Evolutionary conservation across 768 basidiomycete genomes (phyloP).

Genomic region (Cubamyces lactineus): DNA sequence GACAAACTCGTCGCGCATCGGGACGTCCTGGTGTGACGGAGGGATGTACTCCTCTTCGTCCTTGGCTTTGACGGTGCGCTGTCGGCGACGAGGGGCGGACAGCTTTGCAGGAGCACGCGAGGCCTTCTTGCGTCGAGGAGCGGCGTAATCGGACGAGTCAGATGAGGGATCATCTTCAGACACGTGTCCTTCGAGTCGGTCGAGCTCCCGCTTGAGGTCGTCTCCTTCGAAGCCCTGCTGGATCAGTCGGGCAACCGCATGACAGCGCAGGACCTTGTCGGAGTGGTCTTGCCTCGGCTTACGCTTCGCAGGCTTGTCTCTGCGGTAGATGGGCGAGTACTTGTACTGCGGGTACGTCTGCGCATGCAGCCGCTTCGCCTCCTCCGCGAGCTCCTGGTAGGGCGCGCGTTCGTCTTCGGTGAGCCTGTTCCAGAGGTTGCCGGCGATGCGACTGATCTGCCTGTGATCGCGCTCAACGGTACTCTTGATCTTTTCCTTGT

Average conservation of each 20-base stretch:
- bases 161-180: not conserved
- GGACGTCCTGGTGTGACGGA: not conserved
- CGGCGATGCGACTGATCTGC: conserved; percentile 71
- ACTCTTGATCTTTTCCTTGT: conserved; percentile 51
- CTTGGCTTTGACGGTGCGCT: conserved; percentile 2
- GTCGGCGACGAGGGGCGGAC: not conserved
- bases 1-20: not conserved
- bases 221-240: conserved; percentile 39
- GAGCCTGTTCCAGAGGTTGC: conserved; percentile 66
- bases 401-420: conserved; percentile 46
- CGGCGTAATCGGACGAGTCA: conserved; percentile 7
- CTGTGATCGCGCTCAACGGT: conserved; percentile 70
- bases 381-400: conserved; percentile 52
- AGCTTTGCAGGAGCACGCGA: not conserved
- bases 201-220: conserved; percentile 30
- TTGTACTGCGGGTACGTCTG: conserved; percentile 61
- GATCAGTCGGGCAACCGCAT: conserved; percentile 41
- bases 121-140: not conserved
- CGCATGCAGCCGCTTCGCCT: conserved; percentile 51
- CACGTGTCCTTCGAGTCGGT: conserved; percentile 3
- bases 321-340: conserved; percentile 53
- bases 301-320: conserved; percentile 38
- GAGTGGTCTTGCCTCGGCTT: conserved; percentile 37
- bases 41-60: conserved; percentile 7
- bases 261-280: conserved; percentile 44